phyloP scores from a whole-genome alignment of 2,329 filamentous ascomycete genomes.

The Ophiostoma himal-ulmi region DNA sequence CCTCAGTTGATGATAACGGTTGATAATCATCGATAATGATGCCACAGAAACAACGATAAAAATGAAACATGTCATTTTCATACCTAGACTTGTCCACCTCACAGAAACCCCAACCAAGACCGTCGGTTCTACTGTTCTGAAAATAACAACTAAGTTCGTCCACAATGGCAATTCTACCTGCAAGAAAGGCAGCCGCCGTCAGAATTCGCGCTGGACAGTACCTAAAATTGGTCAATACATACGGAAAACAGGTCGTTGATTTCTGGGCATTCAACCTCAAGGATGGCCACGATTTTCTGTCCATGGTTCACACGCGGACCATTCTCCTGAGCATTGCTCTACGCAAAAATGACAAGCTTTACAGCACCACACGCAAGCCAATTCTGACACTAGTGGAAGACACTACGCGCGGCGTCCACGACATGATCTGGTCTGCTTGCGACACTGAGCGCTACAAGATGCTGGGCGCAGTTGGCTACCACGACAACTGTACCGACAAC shows the following conservation, averaged over 20 bases:
- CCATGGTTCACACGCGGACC: conserved; percentile 38
- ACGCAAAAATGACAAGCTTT: conserved; percentile 32
- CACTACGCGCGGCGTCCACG: conserved; percentile 36
- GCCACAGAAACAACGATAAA: neutral
- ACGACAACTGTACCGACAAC: conserved; percentile 39
- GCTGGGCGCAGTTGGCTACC: conserved; percentile 35
- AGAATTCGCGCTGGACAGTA: conserved; percentile 35
- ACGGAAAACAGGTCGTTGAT: conserved; percentile 46
- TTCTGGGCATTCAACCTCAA: conserved; percentile 42
- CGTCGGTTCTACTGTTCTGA: neutral
- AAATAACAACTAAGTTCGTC: neutral
- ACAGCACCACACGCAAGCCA: conserved; percentile 35
- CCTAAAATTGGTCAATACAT: conserved; percentile 43
- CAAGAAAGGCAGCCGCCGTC: conserved; percentile 36
- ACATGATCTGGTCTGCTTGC: conserved; percentile 39
- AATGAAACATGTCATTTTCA: neutral
- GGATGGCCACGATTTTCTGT: conserved; percentile 34
- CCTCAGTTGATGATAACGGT: neutral
- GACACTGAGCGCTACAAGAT: conserved; percentile 36
- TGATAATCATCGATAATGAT: neutral
- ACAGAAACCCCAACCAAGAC: neutral
- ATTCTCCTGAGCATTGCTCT: conserved; percentile 31
- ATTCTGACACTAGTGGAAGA: conserved; percentile 36
- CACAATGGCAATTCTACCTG: neutral
- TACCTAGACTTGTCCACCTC: neutral